Evolutionary conservation across 1,284 basidiomycete genomes (phyloP).

Genomic region (Crucibulum parvulum): DNA sequence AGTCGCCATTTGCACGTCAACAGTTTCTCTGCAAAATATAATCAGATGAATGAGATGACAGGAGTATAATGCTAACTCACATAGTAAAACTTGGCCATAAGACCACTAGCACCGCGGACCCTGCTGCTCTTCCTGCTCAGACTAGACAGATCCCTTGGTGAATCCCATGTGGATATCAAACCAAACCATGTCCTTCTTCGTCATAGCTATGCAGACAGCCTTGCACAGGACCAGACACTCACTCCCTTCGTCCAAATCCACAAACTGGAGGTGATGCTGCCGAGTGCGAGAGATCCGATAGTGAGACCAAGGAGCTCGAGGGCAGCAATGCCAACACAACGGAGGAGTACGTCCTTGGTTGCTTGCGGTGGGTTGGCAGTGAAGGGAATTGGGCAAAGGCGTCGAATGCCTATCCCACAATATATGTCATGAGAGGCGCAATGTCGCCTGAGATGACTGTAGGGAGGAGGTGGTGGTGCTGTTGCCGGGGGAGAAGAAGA

Average conservation of each 20-base stretch:
- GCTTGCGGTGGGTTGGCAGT: no score
- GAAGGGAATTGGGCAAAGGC: conserved; percentile 84
- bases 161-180: conserved; percentile 86
- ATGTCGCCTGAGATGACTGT: conserved; percentile 80
- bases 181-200: conserved; percentile 83
- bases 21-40: conserved; percentile 77
- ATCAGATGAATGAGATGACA: conserved; percentile 1
- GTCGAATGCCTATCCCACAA: conserved; percentile 97
- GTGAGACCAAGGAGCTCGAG: conserved; percentile 80
- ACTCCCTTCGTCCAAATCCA: conserved; percentile 93
- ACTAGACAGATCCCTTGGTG: conserved; percentile 47
- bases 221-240: conserved; percentile 75
- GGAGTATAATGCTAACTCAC: conserved; percentile 49
- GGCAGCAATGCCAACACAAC: conserved; percentile 45
- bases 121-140: conserved; percentile 45
- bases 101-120: conserved; percentile 83
- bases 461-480: conserved; percentile 70
- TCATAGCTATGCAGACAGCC: conserved; percentile 76
- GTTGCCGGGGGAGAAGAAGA: conserved; percentile 65
- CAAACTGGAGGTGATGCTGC: conserved; percentile 76
- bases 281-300: conserved; percentile 72
- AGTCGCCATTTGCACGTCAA: conserved; percentile 89
- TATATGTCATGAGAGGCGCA: conserved; percentile 94
- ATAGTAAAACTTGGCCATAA: conserved; percentile 95
- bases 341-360: neutral